A percentile compares a stretch with the other conserved stretches of the same genome.
Evolutionary conservation across 371 early-diverging fungal genomes (phyloP).

Genomic region (Umbelopsis sp.): DNA sequence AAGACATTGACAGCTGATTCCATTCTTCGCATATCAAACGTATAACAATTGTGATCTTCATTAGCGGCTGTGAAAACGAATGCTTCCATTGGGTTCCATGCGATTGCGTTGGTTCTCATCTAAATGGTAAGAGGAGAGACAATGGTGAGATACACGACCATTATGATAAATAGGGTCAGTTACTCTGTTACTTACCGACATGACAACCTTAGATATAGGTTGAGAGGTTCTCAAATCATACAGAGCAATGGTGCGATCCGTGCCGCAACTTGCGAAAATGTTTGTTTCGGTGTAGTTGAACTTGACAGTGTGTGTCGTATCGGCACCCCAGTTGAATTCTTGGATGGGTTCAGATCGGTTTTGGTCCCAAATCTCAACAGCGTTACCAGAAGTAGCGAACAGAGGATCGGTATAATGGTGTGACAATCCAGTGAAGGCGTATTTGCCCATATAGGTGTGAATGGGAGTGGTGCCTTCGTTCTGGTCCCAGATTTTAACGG

Average conservation of each 20-base stretch:
- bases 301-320: constrained; percentile 89
- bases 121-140: constrained; percentile 19
- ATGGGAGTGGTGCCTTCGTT: constrained; percentile 52
- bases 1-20: constrained; percentile 80
- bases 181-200: constrained; percentile 46
- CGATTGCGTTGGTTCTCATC: constrained; percentile 89
- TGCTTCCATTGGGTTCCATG: constrained; percentile 99
- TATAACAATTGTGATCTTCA: constrained; percentile 97
- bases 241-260: constrained; percentile 91
- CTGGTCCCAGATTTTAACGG: constrained; percentile 85
- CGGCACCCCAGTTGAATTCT: constrained; percentile 90
- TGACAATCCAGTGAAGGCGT: constrained; percentile 77
- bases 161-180: background rate
- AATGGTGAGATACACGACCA: background rate
- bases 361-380: constrained; percentile 94
- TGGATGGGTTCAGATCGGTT: constrained; percentile 83
- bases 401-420: constrained; percentile 82
- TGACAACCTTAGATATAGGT: constrained; percentile 78
- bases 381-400: constrained; percentile 89
- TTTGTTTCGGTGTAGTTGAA: constrained; percentile 95
- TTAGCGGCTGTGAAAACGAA: constrained; percentile 93
- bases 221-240: constrained; percentile 90
- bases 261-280: constrained; percentile 89
- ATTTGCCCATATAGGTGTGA: constrained; percentile 77
- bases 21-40: constrained; percentile 96